Conservation (phyloP, 2,329 filamentous ascomycete species). For the Stenocarpella maydis region DNA sequence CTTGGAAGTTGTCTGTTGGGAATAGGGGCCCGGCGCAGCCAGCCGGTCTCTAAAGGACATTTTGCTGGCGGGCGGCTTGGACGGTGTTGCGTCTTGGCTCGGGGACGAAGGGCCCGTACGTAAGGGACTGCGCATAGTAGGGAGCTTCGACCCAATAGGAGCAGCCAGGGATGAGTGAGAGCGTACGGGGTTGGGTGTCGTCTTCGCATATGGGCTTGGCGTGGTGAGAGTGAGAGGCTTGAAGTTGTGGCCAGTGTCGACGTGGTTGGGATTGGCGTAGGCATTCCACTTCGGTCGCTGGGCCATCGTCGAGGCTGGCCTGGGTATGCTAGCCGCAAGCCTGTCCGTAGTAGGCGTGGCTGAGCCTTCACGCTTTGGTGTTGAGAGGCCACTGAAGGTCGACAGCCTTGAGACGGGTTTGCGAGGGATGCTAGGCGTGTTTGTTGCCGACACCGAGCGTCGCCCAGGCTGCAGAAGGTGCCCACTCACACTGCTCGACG, state of each 20-base stretch:
- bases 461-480: slow-evolving; percentile 55
- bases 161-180: slow-evolving; percentile 51
- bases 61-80: slow-evolving; percentile 51
- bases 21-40: slow-evolving; percentile 57
- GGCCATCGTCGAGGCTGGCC: slow-evolving; percentile 55
- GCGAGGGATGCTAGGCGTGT: slow-evolving; percentile 49
- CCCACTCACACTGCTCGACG: slow-evolving; percentile 54
- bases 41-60: slow-evolving; percentile 64
- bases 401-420: slow-evolving; percentile 57
- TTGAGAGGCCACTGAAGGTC: slow-evolving; percentile 48
- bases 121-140: slow-evolving; percentile 57
- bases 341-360: slow-evolving; percentile 58
- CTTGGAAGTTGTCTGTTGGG: slow-evolving; percentile 55
- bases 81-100: slow-evolving; percentile 54
- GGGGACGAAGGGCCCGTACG: slow-evolving; percentile 60
- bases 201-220: slow-evolving; percentile 64
- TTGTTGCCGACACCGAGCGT: slow-evolving; percentile 57
- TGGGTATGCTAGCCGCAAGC: slow-evolving; percentile 46
- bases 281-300: slow-evolving; percentile 77
- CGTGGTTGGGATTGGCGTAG: slow-evolving; percentile 69
- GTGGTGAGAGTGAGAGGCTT: slow-evolving; percentile 68
- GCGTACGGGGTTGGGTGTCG: slow-evolving; percentile 46
- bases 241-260: slow-evolving; percentile 74
- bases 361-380: slow-evolving; percentile 52
- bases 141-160: slow-evolving; percentile 52